Evolutionary conservation across 441 rosid species (phyloP), one percentile per base, ranked within the genome.

Genomic region (Jatropha podagrica): DNA sequence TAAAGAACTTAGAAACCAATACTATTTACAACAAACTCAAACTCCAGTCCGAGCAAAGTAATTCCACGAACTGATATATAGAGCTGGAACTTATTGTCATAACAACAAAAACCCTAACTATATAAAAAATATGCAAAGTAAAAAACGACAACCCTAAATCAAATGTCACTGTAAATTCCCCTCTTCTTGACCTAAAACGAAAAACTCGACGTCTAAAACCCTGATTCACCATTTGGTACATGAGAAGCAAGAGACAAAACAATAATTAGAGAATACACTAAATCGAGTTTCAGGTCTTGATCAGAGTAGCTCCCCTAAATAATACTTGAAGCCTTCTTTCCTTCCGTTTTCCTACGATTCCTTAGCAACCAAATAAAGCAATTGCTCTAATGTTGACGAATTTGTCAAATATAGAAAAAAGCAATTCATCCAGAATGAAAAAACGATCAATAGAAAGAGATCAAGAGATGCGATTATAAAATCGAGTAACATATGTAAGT

Each of bases 31-130:
- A 10, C 41, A n/a, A 17, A 61, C 7, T n/a, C 20, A 15, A 41
- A 64, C 54, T 37, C 41, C 14, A 62, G 12, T 27, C 17, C 17
- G n/a, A 63, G 32, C 46, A 55, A 62, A 72, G 61, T 18, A 17
- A 67, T 32, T 17, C 46, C n/a, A 46, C 4, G 13, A n/a, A 49
- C 51, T 32, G 7, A 60, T 38, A 49, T 37, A 14, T 17, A 49
- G 14, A 38, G 27, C 56, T 44, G 20, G 23, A 68, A 56, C 12
- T 59, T 18, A 48, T 14, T 1, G 11, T n/a, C 32, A 54, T 5
- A 20, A 20, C 1, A 65, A 44, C 11, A 23, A 51, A 64, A 54
- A 63, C 64, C 79, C 74, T 63, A 76, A 54, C 42, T 32, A 41
- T 13, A 75, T 7, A 11, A 17, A 52, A 37, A 67, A 60, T 27